Conservation (phyloP, 148 eudicot genomes). For the Chenopodium suecicum region DNA sequence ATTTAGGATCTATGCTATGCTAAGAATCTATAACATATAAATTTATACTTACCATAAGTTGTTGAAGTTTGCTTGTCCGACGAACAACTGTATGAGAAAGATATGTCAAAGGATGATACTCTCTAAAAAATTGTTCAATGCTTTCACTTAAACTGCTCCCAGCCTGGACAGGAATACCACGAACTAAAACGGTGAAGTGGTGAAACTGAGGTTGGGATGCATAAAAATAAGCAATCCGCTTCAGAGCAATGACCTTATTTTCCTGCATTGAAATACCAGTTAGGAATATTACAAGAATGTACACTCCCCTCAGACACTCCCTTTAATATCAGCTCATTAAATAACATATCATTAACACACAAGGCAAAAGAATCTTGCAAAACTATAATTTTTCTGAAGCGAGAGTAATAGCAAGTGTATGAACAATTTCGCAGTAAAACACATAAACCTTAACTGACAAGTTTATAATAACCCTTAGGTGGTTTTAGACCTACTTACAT, state of each 20-base stretch:
- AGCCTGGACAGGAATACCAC: constrained; percentile 63
- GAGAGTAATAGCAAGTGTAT: not conserved
- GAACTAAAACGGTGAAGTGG: constrained; percentile 76
- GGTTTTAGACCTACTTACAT: constrained; percentile 49
- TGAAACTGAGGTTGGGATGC: constrained; percentile 77
- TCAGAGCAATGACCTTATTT: constrained; percentile 55
- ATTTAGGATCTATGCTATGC: not conserved
- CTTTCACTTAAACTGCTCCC: constrained; percentile 60
- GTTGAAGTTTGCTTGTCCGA: constrained; percentile 60
- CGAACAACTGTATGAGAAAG: constrained; percentile 70
- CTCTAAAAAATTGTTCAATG: constrained; percentile 65
- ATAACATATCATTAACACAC: not conserved
- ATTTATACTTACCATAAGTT: constrained; percentile 57
- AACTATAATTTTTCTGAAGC: no score
- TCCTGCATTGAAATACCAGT: constrained; percentile 54
- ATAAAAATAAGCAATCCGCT: constrained; percentile 61
- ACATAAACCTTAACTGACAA: not conserved
- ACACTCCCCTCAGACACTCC: not conserved
- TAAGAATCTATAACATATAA: no score
- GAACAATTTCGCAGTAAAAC: not conserved
- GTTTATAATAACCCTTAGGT: not conserved
- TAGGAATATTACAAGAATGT: constrained; percentile 13
- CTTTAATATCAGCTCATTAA: not conserved
- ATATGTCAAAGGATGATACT: constrained; percentile 73
- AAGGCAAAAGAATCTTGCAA: not conserved